Conservation (phyloP, 164 flowering plant species). For the Liquidambar formosana region DNA sequence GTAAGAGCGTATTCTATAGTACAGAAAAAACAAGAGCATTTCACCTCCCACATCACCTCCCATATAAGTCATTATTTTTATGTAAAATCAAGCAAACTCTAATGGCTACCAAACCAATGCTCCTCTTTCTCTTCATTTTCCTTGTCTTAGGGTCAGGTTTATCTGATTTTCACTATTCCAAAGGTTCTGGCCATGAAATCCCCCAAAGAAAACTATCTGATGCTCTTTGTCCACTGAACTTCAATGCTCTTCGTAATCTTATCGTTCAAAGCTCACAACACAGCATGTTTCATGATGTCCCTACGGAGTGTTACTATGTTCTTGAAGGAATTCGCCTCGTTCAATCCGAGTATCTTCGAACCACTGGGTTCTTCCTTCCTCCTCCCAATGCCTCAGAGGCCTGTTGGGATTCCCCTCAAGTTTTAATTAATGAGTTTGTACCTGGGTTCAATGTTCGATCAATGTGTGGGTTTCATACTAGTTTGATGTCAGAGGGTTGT, state of each 20-base stretch:
- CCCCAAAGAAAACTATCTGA: slow-evolving; percentile 11
- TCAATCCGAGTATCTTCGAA: background rate
- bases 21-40: no score
- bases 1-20: no score
- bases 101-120: no score
- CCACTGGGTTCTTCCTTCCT: background rate
- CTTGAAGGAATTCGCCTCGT: background rate
- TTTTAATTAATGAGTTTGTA: background rate
- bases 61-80: no score
- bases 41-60: no score
- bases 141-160: no score
- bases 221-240: slow-evolving; percentile 46
- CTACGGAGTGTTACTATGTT: background rate
- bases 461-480: background rate
- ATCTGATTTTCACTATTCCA: background rate
- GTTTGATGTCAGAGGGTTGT: background rate
- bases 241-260: slow-evolving; percentile 31
- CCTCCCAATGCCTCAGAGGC: background rate
- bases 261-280: slow-evolving; percentile 5
- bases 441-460: background rate
- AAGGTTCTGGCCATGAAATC: background rate
- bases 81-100: background rate
- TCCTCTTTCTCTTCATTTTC: no score
- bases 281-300: background rate
- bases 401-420: background rate